Percentiles rank a stretch among this genome's conserved stretches.
Conservation (phyloP, 257 asterid genomes). For the Mitragyna speciosa region DNA sequence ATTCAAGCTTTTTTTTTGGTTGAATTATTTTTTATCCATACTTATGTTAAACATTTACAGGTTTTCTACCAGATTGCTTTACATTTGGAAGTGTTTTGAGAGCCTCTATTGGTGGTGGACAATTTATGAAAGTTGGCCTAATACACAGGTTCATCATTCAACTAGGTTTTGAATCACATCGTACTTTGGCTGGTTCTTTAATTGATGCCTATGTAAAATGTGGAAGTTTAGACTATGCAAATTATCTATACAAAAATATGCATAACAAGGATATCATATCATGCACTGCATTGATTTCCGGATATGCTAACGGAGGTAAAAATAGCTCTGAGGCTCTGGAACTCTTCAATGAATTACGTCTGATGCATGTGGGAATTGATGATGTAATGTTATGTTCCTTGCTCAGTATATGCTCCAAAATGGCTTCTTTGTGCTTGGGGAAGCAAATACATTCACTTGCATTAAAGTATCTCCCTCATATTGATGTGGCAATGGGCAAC, state of each 20-base stretch:
- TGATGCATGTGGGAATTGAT: not conserved
- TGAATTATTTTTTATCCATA: not conserved
- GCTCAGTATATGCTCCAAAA: conserved; percentile 7
- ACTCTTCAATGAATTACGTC: conserved; percentile 14
- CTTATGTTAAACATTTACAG: conserved; percentile 11
- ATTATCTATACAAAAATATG: conserved; percentile 35
- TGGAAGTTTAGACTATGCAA: conserved; percentile 45
- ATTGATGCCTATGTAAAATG: conserved; percentile 50
- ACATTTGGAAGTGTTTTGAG: conserved; percentile 56
- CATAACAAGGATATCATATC: conserved; percentile 47
- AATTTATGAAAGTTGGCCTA: conserved; percentile 28
- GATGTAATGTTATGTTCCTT: conserved; percentile 5
- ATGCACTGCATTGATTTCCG: conserved; percentile 57
- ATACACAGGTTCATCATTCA: conserved; percentile 43
- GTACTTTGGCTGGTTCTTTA: conserved; percentile 37
- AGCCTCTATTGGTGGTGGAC: conserved; percentile 31
- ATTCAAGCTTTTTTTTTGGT: not conserved
- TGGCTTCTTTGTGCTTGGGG: conserved; percentile 7
- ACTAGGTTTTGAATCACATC: conserved; percentile 41
- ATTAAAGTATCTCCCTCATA: not conserved
- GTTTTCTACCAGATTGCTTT: conserved; percentile 53
- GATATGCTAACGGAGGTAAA: conserved; percentile 44
- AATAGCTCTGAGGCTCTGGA: conserved; percentile 21
- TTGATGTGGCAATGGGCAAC: conserved; percentile 18
- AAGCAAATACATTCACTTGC: conserved; percentile 11